A percentile compares a stretch with the other conserved stretches of the same genome.
Evolutionary conservation across 345 rosid genomes (phyloP).

Genomic region (Ailanthus altissimus): DNA sequence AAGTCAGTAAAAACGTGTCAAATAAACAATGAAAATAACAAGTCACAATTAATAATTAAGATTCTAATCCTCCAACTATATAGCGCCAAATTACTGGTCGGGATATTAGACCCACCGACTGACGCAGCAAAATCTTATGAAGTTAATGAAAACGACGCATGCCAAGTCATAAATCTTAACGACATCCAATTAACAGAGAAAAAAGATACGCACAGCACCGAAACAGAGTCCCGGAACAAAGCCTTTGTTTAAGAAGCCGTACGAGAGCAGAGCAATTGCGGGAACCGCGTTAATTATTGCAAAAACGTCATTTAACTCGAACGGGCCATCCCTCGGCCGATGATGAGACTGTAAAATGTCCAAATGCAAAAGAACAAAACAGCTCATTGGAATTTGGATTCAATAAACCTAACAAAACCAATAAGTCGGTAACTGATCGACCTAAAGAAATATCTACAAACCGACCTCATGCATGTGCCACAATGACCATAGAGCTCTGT

Average conservation of each 20-base stretch:
- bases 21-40: background rate
- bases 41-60: background rate
- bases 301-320: constrained; percentile 62
- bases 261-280: constrained; percentile 50
- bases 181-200: background rate
- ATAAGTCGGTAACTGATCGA: no score
- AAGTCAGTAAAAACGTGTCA: background rate
- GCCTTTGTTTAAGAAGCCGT: constrained; percentile 55
- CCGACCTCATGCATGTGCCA: constrained; percentile 78
- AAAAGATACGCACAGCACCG: constrained; percentile 48
- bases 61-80: background rate
- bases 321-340: constrained; percentile 56
- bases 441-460: no score
- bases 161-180: background rate
- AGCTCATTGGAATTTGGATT: background rate
- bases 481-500: constrained; percentile 62
- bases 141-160: background rate
- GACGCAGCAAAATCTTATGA: background rate
- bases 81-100: background rate
- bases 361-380: background rate
- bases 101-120: background rate
- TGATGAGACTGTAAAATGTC: constrained; percentile 60
- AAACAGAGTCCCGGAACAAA: constrained; percentile 65
- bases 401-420: no score
- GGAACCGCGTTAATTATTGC: constrained; percentile 63